These are phyloP conservation scores for Botrytis byssoidea DNA, from an alignment of 2,329 filamentous ascomycete genomes.

Conservation along the genomic window DNA sequence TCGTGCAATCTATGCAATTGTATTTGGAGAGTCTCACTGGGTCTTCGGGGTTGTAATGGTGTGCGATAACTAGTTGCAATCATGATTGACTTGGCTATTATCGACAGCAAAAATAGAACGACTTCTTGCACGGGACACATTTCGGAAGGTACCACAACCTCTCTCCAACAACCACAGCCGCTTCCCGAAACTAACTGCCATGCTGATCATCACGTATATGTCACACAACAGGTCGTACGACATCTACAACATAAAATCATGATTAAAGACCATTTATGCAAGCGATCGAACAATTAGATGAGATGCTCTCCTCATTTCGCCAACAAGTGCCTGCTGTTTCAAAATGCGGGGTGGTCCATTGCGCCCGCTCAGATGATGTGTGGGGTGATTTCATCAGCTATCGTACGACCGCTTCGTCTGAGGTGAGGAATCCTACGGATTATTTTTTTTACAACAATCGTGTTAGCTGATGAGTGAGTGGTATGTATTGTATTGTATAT, in stretches of 20 bases:
- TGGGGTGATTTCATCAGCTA: conserved; percentile 9
- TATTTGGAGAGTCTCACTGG: not conserved
- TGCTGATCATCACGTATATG: not conserved
- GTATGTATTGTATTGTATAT: no score
- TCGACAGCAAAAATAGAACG: not conserved
- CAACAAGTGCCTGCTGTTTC: not conserved
- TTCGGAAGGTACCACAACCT: not conserved
- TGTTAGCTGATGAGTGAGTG: not conserved
- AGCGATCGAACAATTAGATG: not conserved
- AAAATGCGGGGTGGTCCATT: conserved; percentile 10
- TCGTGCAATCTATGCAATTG: not conserved
- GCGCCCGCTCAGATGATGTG: conserved; percentile 2
- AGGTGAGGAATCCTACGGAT: not conserved
- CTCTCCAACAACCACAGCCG: not conserved
- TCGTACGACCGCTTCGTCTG: conserved; percentile 11
- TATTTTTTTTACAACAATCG: not conserved
- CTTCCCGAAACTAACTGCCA: not conserved
- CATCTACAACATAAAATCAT: not conserved
- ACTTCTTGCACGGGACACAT: not conserved
- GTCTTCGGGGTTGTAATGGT: no score
- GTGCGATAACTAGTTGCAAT: not conserved
- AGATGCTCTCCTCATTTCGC: not conserved
- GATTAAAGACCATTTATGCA: not conserved
- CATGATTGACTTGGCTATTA: not conserved
- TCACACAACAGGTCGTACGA: conserved; percentile 8